Evolutionary conservation across 345 rosid species (phyloP).

Genomic region (Draba incana): DNA sequence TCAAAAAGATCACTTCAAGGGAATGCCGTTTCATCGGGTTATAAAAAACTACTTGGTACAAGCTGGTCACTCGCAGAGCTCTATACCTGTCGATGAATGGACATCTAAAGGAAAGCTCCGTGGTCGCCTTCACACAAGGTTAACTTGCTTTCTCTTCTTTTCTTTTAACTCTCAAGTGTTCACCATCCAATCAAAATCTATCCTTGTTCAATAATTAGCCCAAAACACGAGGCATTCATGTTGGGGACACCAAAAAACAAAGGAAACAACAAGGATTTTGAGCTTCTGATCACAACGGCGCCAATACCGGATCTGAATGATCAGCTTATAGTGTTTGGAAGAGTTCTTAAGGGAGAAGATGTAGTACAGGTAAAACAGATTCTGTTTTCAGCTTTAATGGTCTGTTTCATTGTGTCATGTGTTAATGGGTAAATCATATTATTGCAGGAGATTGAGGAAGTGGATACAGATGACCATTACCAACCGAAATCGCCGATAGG

Average conservation of each 20-base stretch:
- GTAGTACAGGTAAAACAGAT: slow-evolving; percentile 67
- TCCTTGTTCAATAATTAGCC: slow-evolving; percentile 41
- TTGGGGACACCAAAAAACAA: slow-evolving; percentile 70
- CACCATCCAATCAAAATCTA: not conserved
- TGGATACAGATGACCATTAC: slow-evolving; percentile 89
- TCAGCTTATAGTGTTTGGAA: slow-evolving; percentile 73
- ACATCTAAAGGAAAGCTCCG: slow-evolving; percentile 74
- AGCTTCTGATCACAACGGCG: slow-evolving; percentile 76
- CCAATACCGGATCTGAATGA: slow-evolving; percentile 84
- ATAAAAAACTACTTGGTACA: slow-evolving; percentile 86
- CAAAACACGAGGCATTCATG: slow-evolving; percentile 85
- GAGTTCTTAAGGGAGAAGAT: slow-evolving; percentile 79
- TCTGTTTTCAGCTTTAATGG: not conserved
- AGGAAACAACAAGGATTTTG: slow-evolving; percentile 61
- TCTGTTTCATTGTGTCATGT: slow-evolving; percentile 8
- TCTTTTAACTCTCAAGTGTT: not conserved
- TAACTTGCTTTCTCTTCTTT: slow-evolving; percentile 11
- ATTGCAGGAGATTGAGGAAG: slow-evolving; percentile 92
- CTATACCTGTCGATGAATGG: slow-evolving; percentile 79
- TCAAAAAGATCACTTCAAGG: slow-evolving; percentile 78
- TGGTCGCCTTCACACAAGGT: slow-evolving; percentile 70
- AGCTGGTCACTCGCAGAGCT: slow-evolving; percentile 66
- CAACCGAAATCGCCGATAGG: slow-evolving; percentile 71
- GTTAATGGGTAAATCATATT: slow-evolving; percentile 11
- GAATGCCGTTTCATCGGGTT: slow-evolving; percentile 79